Percentiles rank a stretch among this genome's conserved stretches.
phyloP scores from a whole-genome alignment of 129 eudicot genomes.

The Artemisia argyi region DNA sequence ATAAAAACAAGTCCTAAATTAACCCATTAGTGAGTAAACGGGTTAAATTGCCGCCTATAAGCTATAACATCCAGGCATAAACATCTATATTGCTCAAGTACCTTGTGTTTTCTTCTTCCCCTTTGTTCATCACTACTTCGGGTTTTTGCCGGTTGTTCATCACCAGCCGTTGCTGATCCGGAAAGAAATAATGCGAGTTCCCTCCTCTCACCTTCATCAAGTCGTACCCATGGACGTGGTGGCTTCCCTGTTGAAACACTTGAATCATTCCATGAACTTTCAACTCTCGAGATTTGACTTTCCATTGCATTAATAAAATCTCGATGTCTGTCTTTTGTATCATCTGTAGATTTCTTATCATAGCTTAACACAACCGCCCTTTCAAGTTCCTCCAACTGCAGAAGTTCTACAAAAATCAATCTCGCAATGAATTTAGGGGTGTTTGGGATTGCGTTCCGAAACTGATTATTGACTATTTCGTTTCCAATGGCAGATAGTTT shows the following conservation, averaged over 20 bases:
- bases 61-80: neutral
- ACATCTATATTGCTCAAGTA: neutral
- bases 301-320: slow-evolving; percentile 73
- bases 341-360: slow-evolving; percentile 42
- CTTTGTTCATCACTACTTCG: slow-evolving; percentile 29
- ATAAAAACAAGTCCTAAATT: too few relatives aligned
- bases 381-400: slow-evolving; percentile 88
- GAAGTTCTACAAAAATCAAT: slow-evolving; percentile 16
- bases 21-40: neutral
- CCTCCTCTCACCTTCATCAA: slow-evolving; percentile 71
- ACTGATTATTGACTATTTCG: too few relatives aligned
- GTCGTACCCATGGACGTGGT: slow-evolving; percentile 71
- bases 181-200: slow-evolving; percentile 80
- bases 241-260: slow-evolving; percentile 64
- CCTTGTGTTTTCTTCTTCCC: slow-evolving; percentile 33
- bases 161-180: slow-evolving; percentile 40
- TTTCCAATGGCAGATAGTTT: too few relatives aligned
- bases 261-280: slow-evolving; percentile 54
- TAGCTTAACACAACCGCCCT: slow-evolving; percentile 67
- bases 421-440: neutral
- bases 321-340: slow-evolving; percentile 63
- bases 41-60: neutral
- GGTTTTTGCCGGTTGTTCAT: slow-evolving; percentile 27
- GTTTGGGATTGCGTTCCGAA: too few relatives aligned
- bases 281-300: slow-evolving; percentile 55